Base-by-base conservation (phyloP, 2,329 filamentous ascomycete genomes). In the Fusarium compactum region DNA sequence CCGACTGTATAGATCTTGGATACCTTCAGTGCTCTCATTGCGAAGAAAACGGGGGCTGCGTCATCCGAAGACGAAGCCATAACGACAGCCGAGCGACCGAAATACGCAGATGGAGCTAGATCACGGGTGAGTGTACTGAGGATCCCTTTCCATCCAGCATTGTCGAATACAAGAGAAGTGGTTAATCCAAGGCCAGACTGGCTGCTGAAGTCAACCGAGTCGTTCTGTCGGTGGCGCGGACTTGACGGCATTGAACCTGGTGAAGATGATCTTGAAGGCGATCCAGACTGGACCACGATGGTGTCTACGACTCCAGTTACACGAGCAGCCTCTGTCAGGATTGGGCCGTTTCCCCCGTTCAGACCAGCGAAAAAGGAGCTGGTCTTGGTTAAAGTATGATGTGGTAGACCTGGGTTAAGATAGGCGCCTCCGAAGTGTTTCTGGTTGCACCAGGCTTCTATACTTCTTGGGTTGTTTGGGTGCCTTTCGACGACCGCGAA, bases 121-220 rank as follows among this genome's bases (percentile, higher is more conserved):
- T 97, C 93, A 24, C 92, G 87, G 6, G 91, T 96, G 62, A 97
- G 83, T 1, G 93, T 94, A 55, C 92, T 91, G 50, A 94, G 85
- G 61, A 97, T 95, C 3, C 93, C 93, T 78, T 93, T 94, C 92
- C 93, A 96, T 16, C 90, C 90, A 14, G 92, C 91, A 72, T 97
- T 97, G 74, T 96, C 93, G 48, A 94, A 91, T 18, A 95, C 83
- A 43, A 95, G 87, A 8, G 83, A 82, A 0, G 85, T 85, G 56
- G 84, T 85, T 14, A 85, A 81, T 4, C 85, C 79, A 5, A 87
- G 73, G 4, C 82, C 81, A 4, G 76, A 69, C 47, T 80, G 78
- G 10, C 69, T 63, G n/a, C 58, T 52, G 5, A 72, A 62, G 4
- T 70, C 72, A 8, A 69, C 43, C 7, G 69, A 67, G 53, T 77